Base-by-base conservation (phyloP, 2,329 filamentous ascomycete genomes). In the Teratosphaeria viscida region DNA sequence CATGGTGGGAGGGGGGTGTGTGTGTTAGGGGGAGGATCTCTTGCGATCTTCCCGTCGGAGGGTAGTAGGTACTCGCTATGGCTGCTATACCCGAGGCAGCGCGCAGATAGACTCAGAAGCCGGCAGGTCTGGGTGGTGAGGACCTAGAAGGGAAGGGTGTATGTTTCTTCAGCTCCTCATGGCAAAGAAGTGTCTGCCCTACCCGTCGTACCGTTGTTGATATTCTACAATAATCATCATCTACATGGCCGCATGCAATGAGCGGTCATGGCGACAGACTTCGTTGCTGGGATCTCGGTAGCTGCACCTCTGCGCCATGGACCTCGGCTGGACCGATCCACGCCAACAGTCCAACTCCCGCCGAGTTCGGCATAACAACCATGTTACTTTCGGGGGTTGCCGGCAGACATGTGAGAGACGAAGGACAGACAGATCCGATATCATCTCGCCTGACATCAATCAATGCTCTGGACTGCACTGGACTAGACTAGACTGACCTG, bases 1-100 rank as follows among this genome's bases (percentile, higher is more conserved):
- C 67, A 70, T 70, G 62, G 58, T 19, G 43, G 43, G 16, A 47
- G 43, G 43, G 19, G 16, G 3, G n/a, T 19, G 37, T 12, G 11
- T 39, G 37, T 39, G 3, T 7, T 2, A 23, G 23, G 23, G 23
- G 11, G 43, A 19, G 16, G 23, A 23, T 19, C 43, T 49, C 3
- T 49, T 23, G n/a, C n/a, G 4, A n/a, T n/a, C 16, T 23, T 10
- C 16, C 10, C 2, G 43, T 19, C n/a, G 16, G 19, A 8, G 8
- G n/a, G 16, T 19, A 2, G 23, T 23, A 23, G 23, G 23, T 23
- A 23, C 2, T 23, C 23, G 23, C 23, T 19, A 23, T 49, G 16
- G n/a, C 11, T 49, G n/a, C 43, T 49, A 6, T 49, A 19, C 43
- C 43, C 43, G 19, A 23, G 43, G 19, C 16, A 49, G 43, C 43